Evolutionary conservation across 2,329 filamentous ascomycete species (phyloP).

Genomic region (Colletotrichum filicis): DNA sequence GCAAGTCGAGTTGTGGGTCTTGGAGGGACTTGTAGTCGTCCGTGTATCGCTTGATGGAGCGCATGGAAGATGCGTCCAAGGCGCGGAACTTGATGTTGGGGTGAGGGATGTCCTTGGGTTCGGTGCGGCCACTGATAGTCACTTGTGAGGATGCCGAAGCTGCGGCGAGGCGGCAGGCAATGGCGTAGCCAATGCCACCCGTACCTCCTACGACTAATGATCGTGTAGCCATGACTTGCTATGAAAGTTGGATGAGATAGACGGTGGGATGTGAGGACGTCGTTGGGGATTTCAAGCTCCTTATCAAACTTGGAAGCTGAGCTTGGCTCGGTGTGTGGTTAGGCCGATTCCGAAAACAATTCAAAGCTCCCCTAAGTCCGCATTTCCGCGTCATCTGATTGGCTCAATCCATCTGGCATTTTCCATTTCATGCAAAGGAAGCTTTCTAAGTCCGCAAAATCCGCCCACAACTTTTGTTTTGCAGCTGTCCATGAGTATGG

Average conservation of each 20-base stretch:
- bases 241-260: background rate
- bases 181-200: constrained; percentile 48
- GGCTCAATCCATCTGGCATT: background rate
- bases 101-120: constrained; percentile 43
- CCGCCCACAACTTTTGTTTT: background rate
- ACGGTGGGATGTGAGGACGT: background rate
- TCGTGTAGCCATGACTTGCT: constrained; percentile 29
- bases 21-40: constrained; percentile 39
- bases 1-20: constrained; percentile 47
- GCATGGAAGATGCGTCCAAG: constrained; percentile 48
- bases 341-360: background rate
- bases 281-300: background rate
- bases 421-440: background rate
- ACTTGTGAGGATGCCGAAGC: constrained; percentile 40
- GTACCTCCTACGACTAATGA: constrained; percentile 50
- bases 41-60: constrained; percentile 46
- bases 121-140: constrained; percentile 47
- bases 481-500: background rate
- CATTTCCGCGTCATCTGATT: background rate
- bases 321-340: background rate
- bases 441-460: background rate
- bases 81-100: constrained; percentile 46
- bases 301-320: background rate
- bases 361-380: background rate
- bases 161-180: constrained; percentile 47